phyloP scores from a whole-genome alignment of 768 basidiomycete species.

The Boletus rubroflammeus region DNA sequence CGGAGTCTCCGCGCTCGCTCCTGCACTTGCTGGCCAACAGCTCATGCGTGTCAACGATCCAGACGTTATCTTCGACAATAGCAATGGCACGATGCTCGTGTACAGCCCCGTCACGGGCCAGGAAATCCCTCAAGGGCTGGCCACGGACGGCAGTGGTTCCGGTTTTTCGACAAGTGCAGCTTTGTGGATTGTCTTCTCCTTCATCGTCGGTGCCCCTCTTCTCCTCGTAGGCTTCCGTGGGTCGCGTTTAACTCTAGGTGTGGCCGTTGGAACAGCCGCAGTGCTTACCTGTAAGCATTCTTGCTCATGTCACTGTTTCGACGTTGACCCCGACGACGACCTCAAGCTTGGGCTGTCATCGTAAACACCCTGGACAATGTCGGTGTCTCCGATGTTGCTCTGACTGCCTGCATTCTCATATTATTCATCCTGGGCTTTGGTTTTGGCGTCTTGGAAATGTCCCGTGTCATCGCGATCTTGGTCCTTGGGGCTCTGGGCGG shows the following conservation, averaged over 20 bases:
- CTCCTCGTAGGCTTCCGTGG: constrained; percentile 54
- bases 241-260: constrained; percentile 53
- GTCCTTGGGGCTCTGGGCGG: constrained; percentile 53
- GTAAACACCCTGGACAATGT: constrained; percentile 49
- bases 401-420: constrained; percentile 47
- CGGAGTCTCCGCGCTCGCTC: constrained; percentile 7
- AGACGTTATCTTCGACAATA: constrained; percentile 25
- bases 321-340: not conserved
- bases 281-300: constrained; percentile 42
- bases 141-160: constrained; percentile 56
- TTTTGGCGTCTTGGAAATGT: constrained; percentile 52
- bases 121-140: constrained; percentile 49
- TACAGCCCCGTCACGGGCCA: constrained; percentile 43
- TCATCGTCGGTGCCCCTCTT: constrained; percentile 51
- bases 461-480: constrained; percentile 44
- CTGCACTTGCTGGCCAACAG: constrained; percentile 7
- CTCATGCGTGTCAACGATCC: constrained; percentile 28
- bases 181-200: constrained; percentile 55
- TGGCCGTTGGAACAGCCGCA: constrained; percentile 49
- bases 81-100: constrained; percentile 39
- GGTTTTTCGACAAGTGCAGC: constrained; percentile 46
- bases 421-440: constrained; percentile 50
- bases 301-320: not conserved
- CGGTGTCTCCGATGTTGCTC: constrained; percentile 49
- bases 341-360: constrained; percentile 59